Evolutionary conservation across 2,329 filamentous ascomycete species (phyloP).

Genomic region (Pseudogymnoascus verrucosus): DNA sequence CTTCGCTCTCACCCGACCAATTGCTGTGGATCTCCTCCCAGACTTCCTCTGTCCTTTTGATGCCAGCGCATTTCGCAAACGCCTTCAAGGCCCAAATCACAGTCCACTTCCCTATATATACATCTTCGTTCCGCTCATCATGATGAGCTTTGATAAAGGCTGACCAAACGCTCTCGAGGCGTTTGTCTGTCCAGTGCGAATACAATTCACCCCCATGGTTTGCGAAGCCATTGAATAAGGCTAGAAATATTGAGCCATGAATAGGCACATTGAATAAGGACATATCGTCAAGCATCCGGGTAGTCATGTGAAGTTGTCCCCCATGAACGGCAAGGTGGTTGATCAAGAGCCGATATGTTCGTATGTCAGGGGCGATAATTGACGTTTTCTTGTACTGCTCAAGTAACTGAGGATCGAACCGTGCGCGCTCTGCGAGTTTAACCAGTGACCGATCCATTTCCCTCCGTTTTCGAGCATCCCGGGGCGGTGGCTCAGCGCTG

Average conservation of each 20-base stretch:
- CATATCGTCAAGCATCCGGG: constrained; percentile 74
- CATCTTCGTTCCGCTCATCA: constrained; percentile 30
- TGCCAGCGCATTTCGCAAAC: constrained; percentile 42
- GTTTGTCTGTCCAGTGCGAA: constrained; percentile 62
- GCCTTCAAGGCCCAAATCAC: constrained; percentile 54
- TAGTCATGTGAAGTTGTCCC: constrained; percentile 65
- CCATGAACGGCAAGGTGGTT: constrained; percentile 60
- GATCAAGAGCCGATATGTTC: constrained; percentile 74
- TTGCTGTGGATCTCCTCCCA: constrained; percentile 26
- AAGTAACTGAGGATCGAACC: constrained; percentile 47
- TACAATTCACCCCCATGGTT: constrained; percentile 58
- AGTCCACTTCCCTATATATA: constrained; percentile 53
- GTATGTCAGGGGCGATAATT: constrained; percentile 63
- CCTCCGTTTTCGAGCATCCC: constrained; percentile 27
- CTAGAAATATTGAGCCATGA: constrained; percentile 69
- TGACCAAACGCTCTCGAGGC: constrained; percentile 60
- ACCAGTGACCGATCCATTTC: constrained; percentile 46
- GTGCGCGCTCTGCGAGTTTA: constrained; percentile 48
- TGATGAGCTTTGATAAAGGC: constrained; percentile 53
- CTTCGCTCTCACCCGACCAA: constrained; percentile 25
- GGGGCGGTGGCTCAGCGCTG: constrained; percentile 25
- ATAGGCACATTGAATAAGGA: constrained; percentile 56
- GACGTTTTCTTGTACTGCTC: constrained; percentile 51
- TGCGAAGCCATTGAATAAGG: constrained; percentile 76
- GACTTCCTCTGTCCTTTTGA: constrained; percentile 19